These are phyloP conservation scores for Antrodiella citrinella DNA, from an alignment of 768 basidiomycete genomes.

Conservation along the genomic window DNA sequence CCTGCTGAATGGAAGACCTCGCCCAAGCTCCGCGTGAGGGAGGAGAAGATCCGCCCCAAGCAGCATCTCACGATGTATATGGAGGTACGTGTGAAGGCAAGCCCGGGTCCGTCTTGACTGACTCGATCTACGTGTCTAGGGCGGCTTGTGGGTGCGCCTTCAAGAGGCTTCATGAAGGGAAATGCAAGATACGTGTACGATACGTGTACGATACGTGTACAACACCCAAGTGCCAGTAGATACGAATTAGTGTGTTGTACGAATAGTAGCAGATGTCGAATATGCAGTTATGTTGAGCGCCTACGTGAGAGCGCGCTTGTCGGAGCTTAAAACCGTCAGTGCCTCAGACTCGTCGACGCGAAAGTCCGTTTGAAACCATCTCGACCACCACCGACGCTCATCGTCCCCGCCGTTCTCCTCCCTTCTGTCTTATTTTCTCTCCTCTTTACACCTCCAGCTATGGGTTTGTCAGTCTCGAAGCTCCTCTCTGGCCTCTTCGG, in stretches of 20 bases:
- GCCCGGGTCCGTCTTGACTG: background rate
- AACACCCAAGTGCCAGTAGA: no score
- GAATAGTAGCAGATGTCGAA: no score
- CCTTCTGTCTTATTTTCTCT: conserved; percentile 8
- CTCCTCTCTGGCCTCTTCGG: conserved; percentile 84
- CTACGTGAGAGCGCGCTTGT: conserved; percentile 12
- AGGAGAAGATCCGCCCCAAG: conserved; percentile 32
- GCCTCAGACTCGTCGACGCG: conserved; percentile 13
- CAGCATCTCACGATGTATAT: conserved; percentile 36
- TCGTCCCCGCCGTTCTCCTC: conserved; percentile 11
- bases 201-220: no score
- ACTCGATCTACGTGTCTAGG: conserved; percentile 9
- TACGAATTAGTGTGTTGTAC: no score
- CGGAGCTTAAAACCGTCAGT: conserved; percentile 18
- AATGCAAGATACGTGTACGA: no score
- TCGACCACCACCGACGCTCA: conserved; percentile 7
- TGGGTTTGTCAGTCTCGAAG: conserved; percentile 74
- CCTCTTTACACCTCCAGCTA: conserved; percentile 23
- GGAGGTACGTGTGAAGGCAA: conserved; percentile 15
- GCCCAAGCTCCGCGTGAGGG: conserved; percentile 25
- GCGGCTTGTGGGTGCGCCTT: conserved; percentile 24
- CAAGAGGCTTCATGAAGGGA: no score
- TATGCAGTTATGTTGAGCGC: no score
- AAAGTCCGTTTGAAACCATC: conserved; percentile 7
- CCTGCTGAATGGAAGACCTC: conserved; percentile 26